Evolutionary conservation across 2,329 filamentous ascomycete species (phyloP), one percentile per base, ranked within the genome.

Genomic region (Ophiognomonia clavigignenti-juglandacearum): DNA sequence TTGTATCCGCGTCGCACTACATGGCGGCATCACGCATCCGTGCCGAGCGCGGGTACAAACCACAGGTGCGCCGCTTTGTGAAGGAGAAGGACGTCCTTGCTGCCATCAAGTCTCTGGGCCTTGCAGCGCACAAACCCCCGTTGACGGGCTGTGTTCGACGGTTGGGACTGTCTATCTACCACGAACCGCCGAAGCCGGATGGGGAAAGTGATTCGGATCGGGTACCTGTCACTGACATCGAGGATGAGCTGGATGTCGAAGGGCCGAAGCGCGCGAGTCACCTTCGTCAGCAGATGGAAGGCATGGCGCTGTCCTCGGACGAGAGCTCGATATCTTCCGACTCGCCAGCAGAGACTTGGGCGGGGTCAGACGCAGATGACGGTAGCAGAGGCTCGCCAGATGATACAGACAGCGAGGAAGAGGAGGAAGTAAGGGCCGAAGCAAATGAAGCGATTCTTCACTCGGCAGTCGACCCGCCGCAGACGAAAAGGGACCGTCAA

Each of bases 1-100:
- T 96, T 1, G 71, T 93, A 2, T 79, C 86, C 39, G 79, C 85
- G 0, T 71, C 80, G 0, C 67, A 93, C 0, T 86, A 85, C 56
- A 78, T 88, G 48, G 79, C 84, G n/a, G 76, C 79, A 61, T 85
- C 85, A 2, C 75, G 88, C 35, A 66, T 89, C 20, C 75, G 82
- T 43, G 72, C 81, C 4, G 73, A 70, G 54, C 63, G 54, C 8
- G 48, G 51, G 6, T 47, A 55, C 16, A 56, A 64, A 20, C 50
- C 61, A 4, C 48, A 54, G 1, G 57, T 61, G 2, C 57, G 57
- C 4, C 51, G 56, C 4, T 52, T 66, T 5, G 67, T 79, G 3
- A 64, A 62, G 35, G 53, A 50, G 4, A 64, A 67, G 24, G 77
- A 82, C 50, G 75, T 76, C 2, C 58, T 65, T 23, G 73, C 75